Base-by-base conservation (phyloP, 2,329 filamentous ascomycete genomes). In the Didymella keratinophila region DNA sequence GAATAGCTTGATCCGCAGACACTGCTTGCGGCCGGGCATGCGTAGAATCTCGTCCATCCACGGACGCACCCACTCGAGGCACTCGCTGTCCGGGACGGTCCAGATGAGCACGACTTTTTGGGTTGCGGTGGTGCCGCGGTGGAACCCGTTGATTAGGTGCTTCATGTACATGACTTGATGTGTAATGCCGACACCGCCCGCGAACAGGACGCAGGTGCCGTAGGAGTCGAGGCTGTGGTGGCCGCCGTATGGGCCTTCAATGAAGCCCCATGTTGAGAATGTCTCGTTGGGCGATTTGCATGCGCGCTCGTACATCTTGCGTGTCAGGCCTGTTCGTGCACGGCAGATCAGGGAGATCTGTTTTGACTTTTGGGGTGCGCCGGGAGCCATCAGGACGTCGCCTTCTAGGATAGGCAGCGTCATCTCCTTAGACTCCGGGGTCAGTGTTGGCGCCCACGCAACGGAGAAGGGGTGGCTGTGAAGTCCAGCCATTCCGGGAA, bases 161-260 rank as follows among this genome's bases (percentile, higher is more conserved):
- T 88, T 87, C 37, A 93, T 84, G 73, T 91, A 89, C 51, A 89
- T 89, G 25, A 93, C 86, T 63, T 90, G 89, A 68, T 94, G 90
- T 1, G 91, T 92, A 68, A 94, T 91, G 62, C 91, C 91, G 12
- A 93, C 89, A 68, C 91, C 91, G 56, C 90, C 91, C 0, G 91
- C 91, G 71, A 94, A 91, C 37, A 94, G 84, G 75, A 93, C 86
- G 28, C 90, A 87, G 0, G 89, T 92, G 63, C 91, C 91, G 75
- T 92, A 93, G 1, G 89, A 92, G 60, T 88, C 83, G 72, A 93
- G 83, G 64, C 81, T 82, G 73, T 92, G 88, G 71, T 88, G 82
- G 36, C 87, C 89, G 47, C 90, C 84, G 70, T 94, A 94, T 0
- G 91, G 91, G 0, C 91, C 91, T 76, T 94, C 91, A 41, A 90